These are phyloP conservation scores for Pythium apleroticum DNA, from an alignment of 352 stramenopile species.

Conservation along the genomic window DNA sequence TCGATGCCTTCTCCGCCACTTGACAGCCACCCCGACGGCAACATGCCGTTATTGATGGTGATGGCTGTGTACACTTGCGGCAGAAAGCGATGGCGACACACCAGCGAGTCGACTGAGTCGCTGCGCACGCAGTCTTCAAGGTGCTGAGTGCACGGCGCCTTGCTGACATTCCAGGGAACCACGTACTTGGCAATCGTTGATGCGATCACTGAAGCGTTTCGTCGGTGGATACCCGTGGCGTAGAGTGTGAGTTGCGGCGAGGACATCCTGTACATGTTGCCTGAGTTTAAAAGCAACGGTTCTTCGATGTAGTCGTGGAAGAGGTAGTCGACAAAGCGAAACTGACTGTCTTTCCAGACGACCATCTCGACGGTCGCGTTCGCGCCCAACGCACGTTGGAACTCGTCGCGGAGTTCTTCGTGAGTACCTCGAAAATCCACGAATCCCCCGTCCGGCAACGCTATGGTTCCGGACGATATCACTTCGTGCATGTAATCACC, in stretches of 20 bases:
- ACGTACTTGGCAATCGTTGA: background rate
- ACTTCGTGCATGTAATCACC: background rate
- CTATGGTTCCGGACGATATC: background rate
- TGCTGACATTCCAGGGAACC: conserved; percentile 5
- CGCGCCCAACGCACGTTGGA: background rate
- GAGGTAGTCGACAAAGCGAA: conserved; percentile 8
- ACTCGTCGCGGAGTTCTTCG: background rate
- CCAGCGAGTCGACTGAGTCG: conserved; percentile 15
- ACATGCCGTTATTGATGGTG: background rate
- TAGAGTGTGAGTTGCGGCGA: conserved; percentile 15
- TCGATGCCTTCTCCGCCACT: background rate
- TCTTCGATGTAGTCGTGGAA: conserved; percentile 12
- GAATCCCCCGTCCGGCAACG: background rate
- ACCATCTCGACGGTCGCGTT: conserved; percentile 8
- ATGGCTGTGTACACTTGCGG: conserved; percentile 6
- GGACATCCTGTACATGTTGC: too few species aligned
- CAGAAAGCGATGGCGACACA: conserved; percentile 11
- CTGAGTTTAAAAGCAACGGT: background rate
- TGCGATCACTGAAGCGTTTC: background rate
- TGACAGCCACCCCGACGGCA: background rate
- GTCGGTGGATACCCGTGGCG: background rate
- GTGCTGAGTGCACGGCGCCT: background rate
- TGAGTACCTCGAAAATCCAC: background rate
- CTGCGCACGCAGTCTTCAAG: conserved; percentile 10
- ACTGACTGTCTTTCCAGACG: background rate